Percentiles rank a stretch among this genome's conserved stretches.
These are phyloP conservation scores for Dactylellina sp. DNA, from an alignment of 2,329 filamentous ascomycete genomes.

Conservation along the genomic window DNA sequence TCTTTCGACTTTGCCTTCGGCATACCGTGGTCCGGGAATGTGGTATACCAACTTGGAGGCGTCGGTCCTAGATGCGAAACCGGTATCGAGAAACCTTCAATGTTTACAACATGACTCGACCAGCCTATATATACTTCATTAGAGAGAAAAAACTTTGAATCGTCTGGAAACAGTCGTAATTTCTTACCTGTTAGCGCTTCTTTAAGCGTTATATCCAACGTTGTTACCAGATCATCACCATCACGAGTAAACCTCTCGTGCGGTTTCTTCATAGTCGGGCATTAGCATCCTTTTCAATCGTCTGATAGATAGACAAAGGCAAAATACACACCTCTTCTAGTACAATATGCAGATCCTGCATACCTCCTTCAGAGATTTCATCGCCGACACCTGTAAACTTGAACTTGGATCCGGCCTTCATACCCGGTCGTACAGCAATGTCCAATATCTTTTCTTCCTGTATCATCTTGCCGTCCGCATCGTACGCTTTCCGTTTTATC, in stretches of 20 bases:
- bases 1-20: conserved; percentile 87
- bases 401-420: conserved; percentile 98
- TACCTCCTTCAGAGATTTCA: conserved; percentile 87
- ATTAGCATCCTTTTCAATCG: conserved; percentile 4
- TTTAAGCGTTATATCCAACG: conserved; percentile 85
- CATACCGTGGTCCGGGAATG: conserved; percentile 90
- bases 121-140: conserved; percentile 68
- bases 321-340: conserved; percentile 81
- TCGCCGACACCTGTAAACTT: conserved; percentile 98
- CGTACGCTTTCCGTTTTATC: conserved; percentile 96
- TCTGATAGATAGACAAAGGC: background rate
- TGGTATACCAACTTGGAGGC: conserved; percentile 82
- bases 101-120: conserved; percentile 89
- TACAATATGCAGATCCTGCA: conserved; percentile 94
- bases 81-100: conserved; percentile 86
- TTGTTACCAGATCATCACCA: conserved; percentile 85
- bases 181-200: conserved; percentile 80
- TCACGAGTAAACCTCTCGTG: conserved; percentile 87
- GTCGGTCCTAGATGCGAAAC: conserved; percentile 86
- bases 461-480: conserved; percentile 82
- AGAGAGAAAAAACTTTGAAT: background rate
- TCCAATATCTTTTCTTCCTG: conserved; percentile 90
- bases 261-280: conserved; percentile 74
- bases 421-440: conserved; percentile 92
- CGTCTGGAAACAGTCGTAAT: background rate